A percentile compares a stretch with the other conserved stretches of the same genome.
Conservation (phyloP, 2,329 filamentous ascomycete genomes). For the Xylaria multiplex region DNA sequence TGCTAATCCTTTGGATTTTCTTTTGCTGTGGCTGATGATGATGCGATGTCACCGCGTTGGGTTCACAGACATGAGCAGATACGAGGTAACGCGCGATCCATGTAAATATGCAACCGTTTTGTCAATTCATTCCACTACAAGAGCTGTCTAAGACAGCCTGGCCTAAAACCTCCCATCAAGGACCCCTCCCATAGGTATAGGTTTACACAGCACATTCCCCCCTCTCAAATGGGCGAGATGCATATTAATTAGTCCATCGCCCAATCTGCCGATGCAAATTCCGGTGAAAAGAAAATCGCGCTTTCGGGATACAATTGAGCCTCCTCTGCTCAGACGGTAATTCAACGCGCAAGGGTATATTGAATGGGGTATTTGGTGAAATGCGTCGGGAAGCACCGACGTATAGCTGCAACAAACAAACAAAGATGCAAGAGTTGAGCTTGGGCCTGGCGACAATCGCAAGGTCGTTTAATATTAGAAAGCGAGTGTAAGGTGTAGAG, state of each 20-base stretch:
- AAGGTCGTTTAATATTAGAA: background rate
- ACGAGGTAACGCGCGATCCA: background rate
- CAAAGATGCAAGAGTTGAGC: background rate
- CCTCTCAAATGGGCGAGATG: background rate
- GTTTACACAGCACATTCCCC: background rate
- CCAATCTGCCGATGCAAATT: background rate
- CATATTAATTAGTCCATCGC: too few relatives aligned
- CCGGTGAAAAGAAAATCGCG: background rate
- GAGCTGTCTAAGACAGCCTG: background rate
- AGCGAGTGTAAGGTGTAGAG: background rate
- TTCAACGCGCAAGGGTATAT: background rate
- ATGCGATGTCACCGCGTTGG: background rate
- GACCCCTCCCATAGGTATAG: background rate
- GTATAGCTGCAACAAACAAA: background rate
- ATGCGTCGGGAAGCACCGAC: background rate
- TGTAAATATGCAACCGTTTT: background rate
- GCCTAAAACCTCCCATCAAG: background rate
- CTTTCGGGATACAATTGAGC: background rate
- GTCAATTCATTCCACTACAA: conserved; percentile 24
- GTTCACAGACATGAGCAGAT: background rate
- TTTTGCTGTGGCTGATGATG: background rate
- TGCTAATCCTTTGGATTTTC: too few relatives aligned
- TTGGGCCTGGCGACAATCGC: too few relatives aligned
- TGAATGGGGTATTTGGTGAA: background rate
- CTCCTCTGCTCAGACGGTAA: background rate